phyloP scores from a whole-genome alignment of 345 rosid species.

The Lepidium aucheri region DNA sequence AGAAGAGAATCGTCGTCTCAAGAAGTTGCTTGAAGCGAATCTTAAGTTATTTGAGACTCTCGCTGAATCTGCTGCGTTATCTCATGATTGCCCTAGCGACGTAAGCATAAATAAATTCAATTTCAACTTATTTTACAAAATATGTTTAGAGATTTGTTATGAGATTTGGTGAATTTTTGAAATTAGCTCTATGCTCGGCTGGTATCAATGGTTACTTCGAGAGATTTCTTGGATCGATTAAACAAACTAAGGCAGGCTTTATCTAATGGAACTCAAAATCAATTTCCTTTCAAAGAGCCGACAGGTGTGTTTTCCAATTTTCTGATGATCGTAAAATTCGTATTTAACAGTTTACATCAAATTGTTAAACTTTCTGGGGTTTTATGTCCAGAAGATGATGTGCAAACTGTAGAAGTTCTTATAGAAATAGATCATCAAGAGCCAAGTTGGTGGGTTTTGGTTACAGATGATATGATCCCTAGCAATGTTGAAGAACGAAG shows the following conservation, averaged over 20 bases:
- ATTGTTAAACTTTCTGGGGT: not conserved
- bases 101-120: constrained; percentile 32
- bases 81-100: constrained; percentile 67
- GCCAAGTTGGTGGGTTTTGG: constrained; percentile 99
- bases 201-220: constrained; percentile 60
- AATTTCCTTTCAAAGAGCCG: constrained; percentile 80
- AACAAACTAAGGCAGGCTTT: constrained; percentile 42
- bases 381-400: constrained; percentile 46
- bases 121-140: not conserved
- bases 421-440: constrained; percentile 58
- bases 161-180: not conserved
- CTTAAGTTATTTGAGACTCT: constrained; percentile 61
- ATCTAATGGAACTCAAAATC: constrained; percentile 35
- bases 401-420: constrained; percentile 56
- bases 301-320: constrained; percentile 40
- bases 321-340: not conserved
- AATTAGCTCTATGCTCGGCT: constrained; percentile 56
- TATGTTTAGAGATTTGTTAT: not conserved
- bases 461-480: constrained; percentile 80
- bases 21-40: constrained; percentile 57
- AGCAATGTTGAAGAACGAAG: constrained; percentile 68
- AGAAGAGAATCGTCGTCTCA: constrained; percentile 57
- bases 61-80: constrained; percentile 55
- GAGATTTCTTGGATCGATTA: constrained; percentile 53
- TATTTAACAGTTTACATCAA: not conserved